Evolutionary conservation across 345 rosid species (phyloP), one percentile per base, ranked within the genome.

Genomic region (Acer campestre): DNA sequence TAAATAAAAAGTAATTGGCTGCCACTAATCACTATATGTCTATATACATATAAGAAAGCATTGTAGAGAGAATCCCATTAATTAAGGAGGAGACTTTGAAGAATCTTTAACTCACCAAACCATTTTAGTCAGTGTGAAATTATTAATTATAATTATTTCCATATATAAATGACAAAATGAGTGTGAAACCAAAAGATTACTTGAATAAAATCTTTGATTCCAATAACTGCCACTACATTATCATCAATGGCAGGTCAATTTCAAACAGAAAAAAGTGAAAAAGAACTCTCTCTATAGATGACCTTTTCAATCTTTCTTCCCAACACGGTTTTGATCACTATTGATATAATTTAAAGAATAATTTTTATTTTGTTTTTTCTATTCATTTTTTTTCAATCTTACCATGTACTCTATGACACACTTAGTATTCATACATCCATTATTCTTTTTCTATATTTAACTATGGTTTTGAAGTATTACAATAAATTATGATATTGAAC

Each of bases 101-200:
- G 9, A 18, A 20, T 16, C 16, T 29, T 25, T 11, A 49, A 49
- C 55, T 16, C 22, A 49, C 61, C 42, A 49, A 68, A 69, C 38
- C 40, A 68, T 22, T 11, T 12, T 11, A 58, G 51, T 4, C 6
- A 2, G 58, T 25, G 13, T 12, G 38, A 35, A 35, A 35, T 35
- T 35, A 35, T 35, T 35, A 20, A 68, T 25, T 20, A 42, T 42
- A 6, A 17, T 2, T 23, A 35, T 23, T 40, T 13, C 44, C 14
- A 6, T 13, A 5, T 25, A 23, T 23, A 70, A 51, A n/a, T n/a
- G n/a, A n/a, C n/a, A n/a, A n/a, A n/a, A 51, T 1, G 10, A 73
- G 22, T 61, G 76, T 23, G 76, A 73, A 73, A 73, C 53, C 75
- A 20, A 2, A 59, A 59, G 67, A 73, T 38, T 46, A 27, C n/a